phyloP scores from a whole-genome alignment of 805 yeast species.

The Helenozyma baotianmanensis region DNA sequence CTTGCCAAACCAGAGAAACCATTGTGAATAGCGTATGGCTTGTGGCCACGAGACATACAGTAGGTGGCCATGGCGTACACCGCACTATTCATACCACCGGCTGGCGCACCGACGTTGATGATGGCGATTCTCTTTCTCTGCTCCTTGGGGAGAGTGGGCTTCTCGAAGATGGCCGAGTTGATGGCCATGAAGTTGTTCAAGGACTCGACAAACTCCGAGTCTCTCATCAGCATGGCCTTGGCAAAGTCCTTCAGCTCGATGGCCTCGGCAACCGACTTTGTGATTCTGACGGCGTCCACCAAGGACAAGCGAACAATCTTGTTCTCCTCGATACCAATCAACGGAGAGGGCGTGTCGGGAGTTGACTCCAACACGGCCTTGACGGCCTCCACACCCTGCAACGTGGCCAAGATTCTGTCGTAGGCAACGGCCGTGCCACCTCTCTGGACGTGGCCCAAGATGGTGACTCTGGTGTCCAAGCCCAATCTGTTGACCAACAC shows the following conservation, averaged over 20 bases:
- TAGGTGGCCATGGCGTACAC: slow-evolving; percentile 86
- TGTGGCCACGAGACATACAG: slow-evolving; percentile 87
- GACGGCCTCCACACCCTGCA: slow-evolving; percentile 82
- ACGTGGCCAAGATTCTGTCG: slow-evolving; percentile 67
- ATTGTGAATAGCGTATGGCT: slow-evolving; percentile 83
- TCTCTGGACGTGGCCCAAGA: slow-evolving; percentile 77
- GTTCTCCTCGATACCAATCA: slow-evolving; percentile 71
- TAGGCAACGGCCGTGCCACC: slow-evolving; percentile 80
- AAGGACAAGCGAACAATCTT: slow-evolving; percentile 63
- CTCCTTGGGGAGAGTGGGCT: slow-evolving; percentile 42
- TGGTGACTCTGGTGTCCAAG: slow-evolving; percentile 72
- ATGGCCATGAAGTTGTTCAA: slow-evolving; percentile 55
- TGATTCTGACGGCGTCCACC: slow-evolving; percentile 67
- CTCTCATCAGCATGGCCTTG: slow-evolving; percentile 67
- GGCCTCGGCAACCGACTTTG: slow-evolving; percentile 69
- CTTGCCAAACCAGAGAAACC: slow-evolving; percentile 90
- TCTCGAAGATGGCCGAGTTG: slow-evolving; percentile 39
- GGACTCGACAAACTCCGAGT: slow-evolving; percentile 64
- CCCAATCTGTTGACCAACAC: slow-evolving; percentile 60
- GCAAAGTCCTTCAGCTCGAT: slow-evolving; percentile 63
- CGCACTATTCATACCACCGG: slow-evolving; percentile 94
- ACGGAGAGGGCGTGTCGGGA: slow-evolving; percentile 72
- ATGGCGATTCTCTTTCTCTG: slow-evolving; percentile 74
- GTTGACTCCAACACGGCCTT: slow-evolving; percentile 64
- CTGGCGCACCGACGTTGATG: slow-evolving; percentile 93